Base-by-base conservation (phyloP, 306 rosid species). In the Vigna hirtella region DNA sequence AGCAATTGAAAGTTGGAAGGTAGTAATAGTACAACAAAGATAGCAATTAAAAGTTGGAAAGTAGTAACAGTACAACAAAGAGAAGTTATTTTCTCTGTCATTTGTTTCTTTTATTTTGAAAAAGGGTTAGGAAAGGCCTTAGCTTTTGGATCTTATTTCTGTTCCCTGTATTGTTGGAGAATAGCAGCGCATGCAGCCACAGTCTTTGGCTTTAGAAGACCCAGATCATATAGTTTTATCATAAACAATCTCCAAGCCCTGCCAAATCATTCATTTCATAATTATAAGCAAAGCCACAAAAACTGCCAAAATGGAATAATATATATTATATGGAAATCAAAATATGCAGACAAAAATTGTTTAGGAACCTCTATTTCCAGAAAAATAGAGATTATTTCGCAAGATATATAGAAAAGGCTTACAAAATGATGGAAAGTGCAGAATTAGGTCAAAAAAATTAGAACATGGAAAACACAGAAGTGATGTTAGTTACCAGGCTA, bases 181-280 rank as follows among this genome's bases (percentile, higher is more conserved):
- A 88, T 74, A 51, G 63, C 34, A 83, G 70, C 76, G 77, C 98
- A 89, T 22, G 24, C 67, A 76, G 82, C 61, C 81, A 95, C 73
- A 75, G 82, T 73, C 53, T 72, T 64, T 9, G 83, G 87, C 78
- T 93, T 90, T 61, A 91, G 89, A 75, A 95, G 96, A 73, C 87
- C 92, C 10, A 83, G 90, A 79, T 83, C 88, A 87, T 84, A 89
- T 45, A 93, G 80, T 81, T 89, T 95, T 85, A 91, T 81, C 96
- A 86, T 87, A 22, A 86, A 85, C 61, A 88, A 10, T 81, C 89
- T 89, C 98, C 98, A 95, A 53, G 66, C 30, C 90, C 99, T 95
- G 91, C 81, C 65, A 89, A 83, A 58, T 69, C 50, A 70, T 63
- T 3, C 65, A 59, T 14, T 28, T 50, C 18, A 28, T 61, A 30